Base-by-base conservation (phyloP, 164 flowering plant genomes). In the grape (Vitis vinifera) region DNA sequence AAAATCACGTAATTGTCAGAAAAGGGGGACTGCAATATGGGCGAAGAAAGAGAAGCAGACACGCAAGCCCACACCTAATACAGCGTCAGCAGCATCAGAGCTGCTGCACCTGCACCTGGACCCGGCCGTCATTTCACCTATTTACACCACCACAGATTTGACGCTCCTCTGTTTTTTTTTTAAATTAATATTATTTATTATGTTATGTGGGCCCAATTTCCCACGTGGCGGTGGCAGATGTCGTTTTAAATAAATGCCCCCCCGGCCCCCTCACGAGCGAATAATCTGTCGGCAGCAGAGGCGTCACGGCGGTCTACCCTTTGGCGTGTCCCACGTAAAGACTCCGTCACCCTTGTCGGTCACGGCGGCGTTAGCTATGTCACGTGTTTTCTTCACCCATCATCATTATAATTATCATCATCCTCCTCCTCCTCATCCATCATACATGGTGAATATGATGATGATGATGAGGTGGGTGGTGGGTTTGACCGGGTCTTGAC, bases 221-320 rank as follows among this genome's bases (percentile, higher is more conserved):
- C 44, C 44, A 37, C 7, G 44, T 37, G 44, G 44, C 44, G 44
- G 44, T 3, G 44, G 44, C 44, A 37, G 44, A 37, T 2, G 44
- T 37, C 44, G 44, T 37, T 37, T 37, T 37, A 37, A 37, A 37
- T 37, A 37, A 37, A 37, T 37, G 44, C 44, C 44, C 44, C 4
- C 44, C 44, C 55, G 15, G 27, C 49, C 58, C 49, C 58, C 61
- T 55, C 68, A 29, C 59, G 56, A 68, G 62, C 69, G 73, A 72
- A 72, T 37, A 37, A 37, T 69, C 73, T 77, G 80, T 73, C 80
- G 80, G 77, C 74, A 73, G 71, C 80, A 66, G 74, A 77, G 69
- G 62, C 74, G 71, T 77, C 77, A 70, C 76, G 75, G 70, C 70
- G 63, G 59, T 63, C 78, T 51, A 67, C 58, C 69, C 49, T 53